phyloP scores from a whole-genome alignment of 164 flowering plant genomes.

The Annona cherimola region DNA sequence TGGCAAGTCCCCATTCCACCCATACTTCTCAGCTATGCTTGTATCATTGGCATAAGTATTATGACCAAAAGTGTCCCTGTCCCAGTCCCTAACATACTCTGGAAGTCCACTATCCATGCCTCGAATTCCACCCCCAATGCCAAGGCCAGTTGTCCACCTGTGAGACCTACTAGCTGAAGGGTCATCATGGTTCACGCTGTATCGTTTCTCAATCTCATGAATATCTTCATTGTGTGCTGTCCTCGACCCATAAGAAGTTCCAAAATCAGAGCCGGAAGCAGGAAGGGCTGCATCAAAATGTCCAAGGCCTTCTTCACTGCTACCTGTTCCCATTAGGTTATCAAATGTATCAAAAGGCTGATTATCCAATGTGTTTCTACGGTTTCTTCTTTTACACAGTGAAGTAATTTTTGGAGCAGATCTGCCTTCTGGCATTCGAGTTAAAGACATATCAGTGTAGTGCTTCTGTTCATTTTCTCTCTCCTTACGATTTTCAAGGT shows the following conservation, averaged over 20 bases:
- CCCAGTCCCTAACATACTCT: slow-evolving; percentile 5
- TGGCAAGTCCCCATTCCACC: slow-evolving; percentile 3
- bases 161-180: slow-evolving; percentile 5
- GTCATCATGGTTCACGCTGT: slow-evolving; percentile 14
- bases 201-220: slow-evolving; percentile 21
- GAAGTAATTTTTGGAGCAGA: slow-evolving; percentile 9
- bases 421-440: slow-evolving; percentile 8
- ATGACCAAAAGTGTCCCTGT: slow-evolving; percentile 11
- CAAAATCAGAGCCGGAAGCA: slow-evolving; percentile 9
- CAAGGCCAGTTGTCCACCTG: slow-evolving; percentile 7
- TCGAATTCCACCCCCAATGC: background rate
- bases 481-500: slow-evolving; percentile 8
- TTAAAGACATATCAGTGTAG: slow-evolving; percentile 1
- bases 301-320: slow-evolving; percentile 8
- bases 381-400: background rate
- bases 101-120: slow-evolving; percentile 6
- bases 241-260: slow-evolving; percentile 15
- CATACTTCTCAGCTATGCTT: slow-evolving; percentile 5
- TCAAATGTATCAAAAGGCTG: slow-evolving; percentile 8
- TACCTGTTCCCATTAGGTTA: slow-evolving; percentile 6
- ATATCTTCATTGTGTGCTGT: slow-evolving; percentile 15
- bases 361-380: slow-evolving; percentile 12
- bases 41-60: slow-evolving; percentile 8
- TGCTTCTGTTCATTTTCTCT: slow-evolving; percentile 13
- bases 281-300: slow-evolving; percentile 8